A percentile compares a stretch with the other conserved stretches of the same genome.
Evolutionary conservation across 1,284 basidiomycete genomes (phyloP).

Genomic region (Apiotrichum mycotoxinovorans): DNA sequence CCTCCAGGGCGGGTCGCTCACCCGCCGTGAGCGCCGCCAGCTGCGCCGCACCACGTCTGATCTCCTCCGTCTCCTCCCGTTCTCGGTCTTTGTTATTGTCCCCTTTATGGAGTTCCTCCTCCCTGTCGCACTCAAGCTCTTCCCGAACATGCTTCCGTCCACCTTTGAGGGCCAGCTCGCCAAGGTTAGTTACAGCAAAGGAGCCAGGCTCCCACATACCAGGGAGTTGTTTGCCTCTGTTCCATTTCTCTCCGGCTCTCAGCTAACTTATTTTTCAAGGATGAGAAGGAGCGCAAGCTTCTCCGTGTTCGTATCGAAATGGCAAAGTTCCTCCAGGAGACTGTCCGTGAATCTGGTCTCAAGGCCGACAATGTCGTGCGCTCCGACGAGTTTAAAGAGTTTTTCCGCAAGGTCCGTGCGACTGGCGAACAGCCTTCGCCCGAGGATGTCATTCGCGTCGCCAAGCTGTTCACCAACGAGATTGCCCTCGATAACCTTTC

Average conservation of each 20-base stretch:
- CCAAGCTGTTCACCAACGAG: slow-evolving; percentile 95
- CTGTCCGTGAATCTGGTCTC: slow-evolving; percentile 86
- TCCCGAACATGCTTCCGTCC: slow-evolving; percentile 98
- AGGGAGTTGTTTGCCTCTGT: too few species aligned
- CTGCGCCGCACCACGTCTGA: slow-evolving; percentile 90
- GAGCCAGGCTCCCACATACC: not conserved
- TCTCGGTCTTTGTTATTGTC: slow-evolving; percentile 90
- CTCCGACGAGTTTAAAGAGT: slow-evolving; percentile 95
- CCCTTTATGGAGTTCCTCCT: slow-evolving; percentile 99
- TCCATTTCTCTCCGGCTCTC: too few species aligned
- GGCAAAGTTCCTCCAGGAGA: slow-evolving; percentile 99
- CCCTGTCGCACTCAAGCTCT: slow-evolving; percentile 92
- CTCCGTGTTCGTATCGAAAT: slow-evolving; percentile 93
- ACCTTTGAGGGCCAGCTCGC: slow-evolving; percentile 98
- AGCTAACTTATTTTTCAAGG: slow-evolving; percentile 54
- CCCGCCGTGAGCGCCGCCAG: slow-evolving; percentile 90
- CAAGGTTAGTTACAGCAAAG: slow-evolving; percentile 57
- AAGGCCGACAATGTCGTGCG: slow-evolving; percentile 89
- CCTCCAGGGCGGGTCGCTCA: slow-evolving; percentile 83
- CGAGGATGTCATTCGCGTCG: slow-evolving; percentile 86
- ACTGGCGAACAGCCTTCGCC: slow-evolving; percentile 91
- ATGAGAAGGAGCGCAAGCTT: slow-evolving; percentile 94
- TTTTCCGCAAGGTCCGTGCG: slow-evolving; percentile 96
- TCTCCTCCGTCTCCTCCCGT: slow-evolving; percentile 85
- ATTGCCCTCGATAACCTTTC: slow-evolving; percentile 97